phyloP scores from a whole-genome alignment of 192 early-diverging fungal genomes.

The Umbelopsis sp. region DNA sequence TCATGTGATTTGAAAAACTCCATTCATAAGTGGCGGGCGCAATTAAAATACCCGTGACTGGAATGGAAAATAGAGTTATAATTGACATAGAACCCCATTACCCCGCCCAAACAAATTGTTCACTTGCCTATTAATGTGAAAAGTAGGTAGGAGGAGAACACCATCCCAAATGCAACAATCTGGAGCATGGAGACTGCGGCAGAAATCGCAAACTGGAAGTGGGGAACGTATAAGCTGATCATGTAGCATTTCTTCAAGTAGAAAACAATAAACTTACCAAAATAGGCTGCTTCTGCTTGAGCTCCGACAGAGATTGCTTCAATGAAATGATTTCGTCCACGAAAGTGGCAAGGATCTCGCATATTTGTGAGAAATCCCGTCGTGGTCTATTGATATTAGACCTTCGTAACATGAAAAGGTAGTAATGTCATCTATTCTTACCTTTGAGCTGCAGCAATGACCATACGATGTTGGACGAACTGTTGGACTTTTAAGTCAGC shows the following conservation, averaged over 20 bases:
- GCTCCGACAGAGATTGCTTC: neutral
- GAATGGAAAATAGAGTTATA: neutral
- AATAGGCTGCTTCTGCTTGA: neutral
- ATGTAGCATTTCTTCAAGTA: neutral
- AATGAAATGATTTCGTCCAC: neutral
- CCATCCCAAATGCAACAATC: neutral
- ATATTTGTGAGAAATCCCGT: slow-evolving; percentile 8
- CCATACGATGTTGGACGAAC: slow-evolving; percentile 4
- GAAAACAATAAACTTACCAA: neutral
- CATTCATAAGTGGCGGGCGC: neutral
- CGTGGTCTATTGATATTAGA: neutral
- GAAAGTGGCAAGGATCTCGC: slow-evolving; percentile 4
- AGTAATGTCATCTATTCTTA: neutral
- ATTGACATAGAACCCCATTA: neutral
- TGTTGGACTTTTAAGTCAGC: neutral
- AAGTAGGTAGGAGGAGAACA: neutral
- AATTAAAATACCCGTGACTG: neutral
- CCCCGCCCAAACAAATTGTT: neutral
- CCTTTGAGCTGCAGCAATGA: slow-evolving; percentile 12
- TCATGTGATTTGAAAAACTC: slow-evolving; percentile 10
- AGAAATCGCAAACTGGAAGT: neutral
- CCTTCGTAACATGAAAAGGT: neutral
- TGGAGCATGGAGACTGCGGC: neutral
- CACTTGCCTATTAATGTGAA: neutral
- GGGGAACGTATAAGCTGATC: too few relatives aligned